Base-by-base conservation (phyloP, 2,329 filamentous ascomycete species). In the Ophiostoma ulmi region DNA sequence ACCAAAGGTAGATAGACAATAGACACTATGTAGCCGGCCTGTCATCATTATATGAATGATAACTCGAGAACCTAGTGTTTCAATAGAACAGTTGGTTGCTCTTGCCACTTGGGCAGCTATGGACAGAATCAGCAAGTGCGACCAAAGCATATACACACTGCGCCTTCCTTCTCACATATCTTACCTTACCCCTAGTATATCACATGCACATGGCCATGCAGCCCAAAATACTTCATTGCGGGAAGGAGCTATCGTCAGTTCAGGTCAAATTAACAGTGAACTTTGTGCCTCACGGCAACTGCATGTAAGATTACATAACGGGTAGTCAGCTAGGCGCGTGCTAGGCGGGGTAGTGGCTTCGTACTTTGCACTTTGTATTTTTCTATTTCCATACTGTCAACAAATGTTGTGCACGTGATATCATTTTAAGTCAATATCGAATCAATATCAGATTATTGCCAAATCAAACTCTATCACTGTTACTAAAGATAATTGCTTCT, bases 341-440 rank as follows among this genome's bases (percentile, higher is more conserved):
- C 58, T 63, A 35, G 58, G 58, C 58, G 58, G 58, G 58, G 58
- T 63, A 63, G 58, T 63, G 13, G 13, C 55, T 35, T 35, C 5
- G n/a, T 58, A 6, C 39, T 22, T n/a, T 44, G 52, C 26, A 58
- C 22, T 58, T 26, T 26, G 52, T 58, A 58, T 26, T n/a, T 26
- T 35, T 7, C 4, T 26, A 17, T 14, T 1, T 20, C 44, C 13
- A 20, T 17, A 8, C 39, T 11, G 14, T 13, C 39, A 8, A 44
- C 39, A 10, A 5, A 48, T 48, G 3, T 2, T 13, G 52, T 26
- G 58, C 58, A 63, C 58, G 58, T 63, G 58, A 63, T 31, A 61
- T 61, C 22, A 35, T 31, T 61, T 35, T 26, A 35, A 26, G 52
- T 58, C 52, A 58, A 26, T 11, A 22, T 22, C 48, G 41, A 44